Conservation (phyloP, 768 basidiomycete species). For the Termitomyces sp. region DNA sequence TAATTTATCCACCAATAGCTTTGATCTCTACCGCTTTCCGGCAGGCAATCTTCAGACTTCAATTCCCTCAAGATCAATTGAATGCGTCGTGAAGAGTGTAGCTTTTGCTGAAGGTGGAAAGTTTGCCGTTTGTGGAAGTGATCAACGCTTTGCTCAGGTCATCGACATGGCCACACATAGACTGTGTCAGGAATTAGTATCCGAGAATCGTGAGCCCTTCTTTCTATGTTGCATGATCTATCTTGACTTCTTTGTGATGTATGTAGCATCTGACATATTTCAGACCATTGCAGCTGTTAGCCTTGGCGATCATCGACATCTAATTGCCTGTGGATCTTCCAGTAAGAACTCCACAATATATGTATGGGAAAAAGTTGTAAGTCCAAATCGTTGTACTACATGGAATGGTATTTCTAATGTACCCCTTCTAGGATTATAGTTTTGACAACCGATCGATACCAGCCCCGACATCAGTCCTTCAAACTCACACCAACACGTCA, state of each 20-base stretch:
- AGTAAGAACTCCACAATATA: background rate
- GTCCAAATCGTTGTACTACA: too few relatives aligned
- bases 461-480: too few relatives aligned
- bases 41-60: background rate
- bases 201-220: background rate
- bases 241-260: background rate
- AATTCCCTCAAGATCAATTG: background rate
- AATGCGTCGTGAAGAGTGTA: conserved; percentile 2
- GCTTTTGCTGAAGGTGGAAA: conserved; percentile 6
- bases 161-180: conserved; percentile 1
- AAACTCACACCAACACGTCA: too few relatives aligned
- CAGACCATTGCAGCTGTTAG: background rate
- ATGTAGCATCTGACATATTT: background rate
- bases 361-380: conserved; percentile 3
- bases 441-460: too few relatives aligned
- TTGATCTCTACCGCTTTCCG: conserved; percentile 3
- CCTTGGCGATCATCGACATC: background rate
- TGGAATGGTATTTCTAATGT: too few relatives aligned
- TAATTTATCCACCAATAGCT: conserved; percentile 4
- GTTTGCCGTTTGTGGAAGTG: conserved; percentile 1
- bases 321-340: conserved; percentile 2
- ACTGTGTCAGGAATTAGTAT: background rate
- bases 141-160: conserved; percentile 1
- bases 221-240: background rate
- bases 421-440: too few relatives aligned